These are phyloP conservation scores for Helminthosporium solani DNA, from an alignment of 2,329 filamentous ascomycete genomes.

Conservation along the genomic window DNA sequence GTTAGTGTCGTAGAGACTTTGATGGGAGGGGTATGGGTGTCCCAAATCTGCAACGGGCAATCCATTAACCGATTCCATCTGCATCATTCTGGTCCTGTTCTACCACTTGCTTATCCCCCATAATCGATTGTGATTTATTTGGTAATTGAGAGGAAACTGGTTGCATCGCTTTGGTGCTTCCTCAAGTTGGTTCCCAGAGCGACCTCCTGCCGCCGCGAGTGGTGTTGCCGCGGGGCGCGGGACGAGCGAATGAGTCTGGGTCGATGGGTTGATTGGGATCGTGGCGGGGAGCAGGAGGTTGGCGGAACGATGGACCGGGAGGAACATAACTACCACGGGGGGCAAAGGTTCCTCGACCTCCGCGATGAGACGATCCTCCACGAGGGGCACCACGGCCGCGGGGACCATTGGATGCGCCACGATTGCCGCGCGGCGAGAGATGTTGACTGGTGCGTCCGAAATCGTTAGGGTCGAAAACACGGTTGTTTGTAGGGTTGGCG, in stretches of 20 bases:
- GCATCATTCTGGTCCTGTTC: not conserved
- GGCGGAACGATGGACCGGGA: conserved; percentile 28
- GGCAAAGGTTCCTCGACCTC: conserved; percentile 33
- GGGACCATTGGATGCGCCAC: conserved; percentile 30
- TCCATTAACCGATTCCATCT: not conserved
- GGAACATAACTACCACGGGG: conserved; percentile 34
- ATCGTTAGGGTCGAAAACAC: conserved; percentile 51
- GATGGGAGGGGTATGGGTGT: not conserved
- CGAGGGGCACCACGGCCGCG: conserved; percentile 20
- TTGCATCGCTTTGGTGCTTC: not conserved
- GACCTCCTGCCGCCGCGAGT: conserved; percentile 39
- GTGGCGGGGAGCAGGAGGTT: conserved; percentile 28
- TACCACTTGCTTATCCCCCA: not conserved
- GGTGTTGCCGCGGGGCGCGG: conserved; percentile 28
- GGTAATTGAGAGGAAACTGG: no score
- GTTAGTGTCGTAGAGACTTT: not conserved
- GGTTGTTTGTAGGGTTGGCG: conserved; percentile 24
- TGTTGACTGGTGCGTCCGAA: conserved; percentile 45
- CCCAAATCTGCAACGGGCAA: not conserved
- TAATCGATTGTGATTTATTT: not conserved
- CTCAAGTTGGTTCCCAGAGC: conserved; percentile 44
- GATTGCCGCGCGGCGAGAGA: conserved; percentile 33
- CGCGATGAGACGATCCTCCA: conserved; percentile 20
- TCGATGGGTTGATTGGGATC: conserved; percentile 43
- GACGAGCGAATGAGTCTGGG: conserved; percentile 43